Evolutionary conservation across 2,329 filamentous ascomycete genomes (phyloP).

Genomic region (Simplicillium sp.): DNA sequence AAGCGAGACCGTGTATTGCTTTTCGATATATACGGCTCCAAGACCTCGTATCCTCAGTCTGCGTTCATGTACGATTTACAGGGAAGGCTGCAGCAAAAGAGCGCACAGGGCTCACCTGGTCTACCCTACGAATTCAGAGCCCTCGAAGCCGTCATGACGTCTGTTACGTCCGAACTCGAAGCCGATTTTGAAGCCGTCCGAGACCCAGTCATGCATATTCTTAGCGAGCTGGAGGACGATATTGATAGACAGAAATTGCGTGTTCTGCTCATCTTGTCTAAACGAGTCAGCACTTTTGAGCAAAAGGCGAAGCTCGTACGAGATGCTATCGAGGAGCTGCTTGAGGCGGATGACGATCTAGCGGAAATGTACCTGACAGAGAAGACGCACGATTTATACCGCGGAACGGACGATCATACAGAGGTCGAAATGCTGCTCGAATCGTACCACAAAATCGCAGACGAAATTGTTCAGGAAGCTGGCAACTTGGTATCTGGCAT

Average conservation of each 20-base stretch:
- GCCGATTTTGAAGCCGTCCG: conserved; percentile 90
- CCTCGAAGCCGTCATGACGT: conserved; percentile 88
- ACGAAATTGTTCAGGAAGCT: conserved; percentile 94
- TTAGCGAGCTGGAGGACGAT: conserved; percentile 88
- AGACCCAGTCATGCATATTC: conserved; percentile 80
- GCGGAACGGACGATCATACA: conserved; percentile 80
- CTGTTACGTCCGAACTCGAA: conserved; percentile 83
- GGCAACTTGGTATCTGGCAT: conserved; percentile 91
- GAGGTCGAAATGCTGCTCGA: conserved; percentile 96
- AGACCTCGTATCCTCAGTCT: conserved; percentile 89
- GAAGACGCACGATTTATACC: conserved; percentile 62
- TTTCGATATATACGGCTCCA: conserved; percentile 92
- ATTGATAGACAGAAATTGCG: conserved; percentile 92
- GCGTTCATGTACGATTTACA: conserved; percentile 97
- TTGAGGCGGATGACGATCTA: conserved; percentile 93
- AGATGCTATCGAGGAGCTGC: conserved; percentile 87
- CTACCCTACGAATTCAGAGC: conserved; percentile 95
- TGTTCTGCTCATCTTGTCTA: conserved; percentile 84
- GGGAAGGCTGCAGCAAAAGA: conserved; percentile 79
- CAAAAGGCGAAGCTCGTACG: conserved; percentile 91
- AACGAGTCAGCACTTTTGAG: conserved; percentile 93
- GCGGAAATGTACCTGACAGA: conserved; percentile 93
- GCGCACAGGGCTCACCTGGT: conserved; percentile 45
- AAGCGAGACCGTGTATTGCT: conserved; percentile 90
- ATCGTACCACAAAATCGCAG: conserved; percentile 94